phyloP scores from a whole-genome alignment of 208 protist species.

The Trypanosoma rangeli region DNA sequence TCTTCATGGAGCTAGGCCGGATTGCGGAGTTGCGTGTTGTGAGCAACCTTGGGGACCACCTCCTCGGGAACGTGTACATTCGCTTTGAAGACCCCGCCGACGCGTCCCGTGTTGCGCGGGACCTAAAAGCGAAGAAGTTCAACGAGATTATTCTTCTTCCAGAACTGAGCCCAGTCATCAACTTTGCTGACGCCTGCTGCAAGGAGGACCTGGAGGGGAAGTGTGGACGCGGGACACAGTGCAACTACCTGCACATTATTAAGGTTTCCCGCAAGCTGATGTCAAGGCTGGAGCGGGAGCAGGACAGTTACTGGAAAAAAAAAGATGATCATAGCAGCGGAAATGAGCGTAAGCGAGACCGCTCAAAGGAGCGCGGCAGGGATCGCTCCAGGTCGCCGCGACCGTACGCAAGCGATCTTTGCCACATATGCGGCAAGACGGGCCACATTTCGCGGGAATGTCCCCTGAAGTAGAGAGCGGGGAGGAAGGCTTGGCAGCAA shows the following conservation, averaged over 20 bases:
- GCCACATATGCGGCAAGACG: constrained; percentile 65
- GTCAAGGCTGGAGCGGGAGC: constrained; percentile 86
- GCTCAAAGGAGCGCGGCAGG: constrained; percentile 35
- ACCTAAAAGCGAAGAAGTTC: constrained; percentile 89
- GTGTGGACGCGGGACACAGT: constrained; percentile 94
- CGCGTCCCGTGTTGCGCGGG: constrained; percentile 75
- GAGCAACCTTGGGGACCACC: constrained; percentile 96
- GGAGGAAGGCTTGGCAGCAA: constrained; percentile 1
- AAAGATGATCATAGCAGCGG: constrained; percentile 46
- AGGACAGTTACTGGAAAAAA: constrained; percentile 77
- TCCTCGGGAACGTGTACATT: constrained; percentile 98
- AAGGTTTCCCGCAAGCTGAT: constrained; percentile 83
- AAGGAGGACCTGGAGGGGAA: constrained; percentile 94
- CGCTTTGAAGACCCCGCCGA: constrained; percentile 92
- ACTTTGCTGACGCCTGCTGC: constrained; percentile 98
- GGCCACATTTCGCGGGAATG: constrained; percentile 66
- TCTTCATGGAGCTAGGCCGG: constrained; percentile 91
- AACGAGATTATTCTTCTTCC: constrained; percentile 86
- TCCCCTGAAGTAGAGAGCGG: constrained; percentile 44
- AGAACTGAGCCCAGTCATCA: constrained; percentile 97
- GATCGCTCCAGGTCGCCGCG: constrained; percentile 25
- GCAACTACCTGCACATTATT: constrained; percentile 98
- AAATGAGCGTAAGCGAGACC: constrained; percentile 47
- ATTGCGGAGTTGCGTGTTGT: constrained; percentile 96
- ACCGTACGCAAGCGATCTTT: constrained; percentile 36